Base-by-base conservation (phyloP, 208 protist species). In the Willaertia magna region DNA sequence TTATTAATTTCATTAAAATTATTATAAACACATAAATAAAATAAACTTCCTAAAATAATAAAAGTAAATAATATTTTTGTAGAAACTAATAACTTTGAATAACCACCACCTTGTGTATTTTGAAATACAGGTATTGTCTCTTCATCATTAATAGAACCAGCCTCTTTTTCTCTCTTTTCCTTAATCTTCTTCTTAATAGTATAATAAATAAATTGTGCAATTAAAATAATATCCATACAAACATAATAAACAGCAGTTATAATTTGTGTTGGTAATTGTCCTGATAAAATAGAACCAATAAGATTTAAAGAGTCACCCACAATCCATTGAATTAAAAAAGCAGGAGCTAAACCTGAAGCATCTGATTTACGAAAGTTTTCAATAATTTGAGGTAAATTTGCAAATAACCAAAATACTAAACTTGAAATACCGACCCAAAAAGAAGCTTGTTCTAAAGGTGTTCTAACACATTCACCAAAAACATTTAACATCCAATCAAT, bases 341-440 rank as follows among this genome's bases (percentile, higher is more conserved):
- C 47, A 26, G 47, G 47, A n/a, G 26, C 30, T 14, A 84, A 44
- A 42, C 22, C 7, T 42, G 42, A 16, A 0, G 79, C 79, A n/a
- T 61, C 44, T 7, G 11, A 30, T 84, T 52, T 40, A 20, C 79
- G 12, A 44, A 44, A 61, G 46, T 51, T 84, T 26, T 52, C 47
- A 46, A 61, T 61, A 22, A 84, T 51, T 61, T 84, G 79, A 7
- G 74, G 74, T 44, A 46, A 26, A 46, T 78, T 78, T 40, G 76
- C 76, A 49, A 46, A 81, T 39, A 81, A 49, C 76, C 76, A 81
- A 81, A 81, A 81, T 40, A 9, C 76, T 39, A 81, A 51, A 51
- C 43, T 51, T 39, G 22, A 39, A 9, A 81, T 16, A 49, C 76
- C 76, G 51, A 81, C 39, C 40, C 44, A 81, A 51, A 81, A 81